Evolutionary conservation across 306 rosid species (phyloP), one percentile per base, ranked within the genome.

Genomic region (Cucurbita moschata): DNA sequence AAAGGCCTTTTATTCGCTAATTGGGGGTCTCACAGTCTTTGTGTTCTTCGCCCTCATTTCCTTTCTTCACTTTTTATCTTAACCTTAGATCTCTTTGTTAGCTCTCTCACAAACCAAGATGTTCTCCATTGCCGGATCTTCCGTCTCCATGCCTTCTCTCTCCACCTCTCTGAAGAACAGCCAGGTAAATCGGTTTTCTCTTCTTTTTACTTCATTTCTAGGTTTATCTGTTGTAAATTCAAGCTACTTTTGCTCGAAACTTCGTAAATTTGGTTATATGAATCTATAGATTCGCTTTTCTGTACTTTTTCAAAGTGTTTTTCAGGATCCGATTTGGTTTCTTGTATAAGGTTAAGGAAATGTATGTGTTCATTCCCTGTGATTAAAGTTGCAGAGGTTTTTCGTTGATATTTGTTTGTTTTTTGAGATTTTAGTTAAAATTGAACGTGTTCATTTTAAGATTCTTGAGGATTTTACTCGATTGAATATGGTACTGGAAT

Each of bases 51-150:
- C 10, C 30, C 14, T 35, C 51, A 19, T 55, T 26, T 55, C 54
- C 21, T 35, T 16, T 9, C 55, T 72, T 3, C 3, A 7, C 13
- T 6, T 7, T 57, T 55, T 18, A 16, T 19, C 46, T n/a, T 53
- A 53, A 72, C 54, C 75, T 72, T 51, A 72, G 75, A 72, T 72
- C 75, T 72, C 75, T 72, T 26, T 37, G 49, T 37, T 30, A 19
- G 16, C 47, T 71, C 50, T 39, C 76, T 53, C 51, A 5, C 0
- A 5, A 35, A 13, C 66, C 0, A 57, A 35, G 6, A 72, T 72
- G 76, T 43, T 57, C 61, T 55, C 76, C 65, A 26, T 57, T 19
- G 53, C 76, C 4, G 66, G 76, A 72, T 39, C 76, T 72, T 72
- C 65, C 13, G 16, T 72, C 56, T 19, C 66, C 30, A 19, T 55